Evolutionary conservation across 371 early-diverging fungal genomes (phyloP).

Genomic region (Capillidium rhysosporum): DNA sequence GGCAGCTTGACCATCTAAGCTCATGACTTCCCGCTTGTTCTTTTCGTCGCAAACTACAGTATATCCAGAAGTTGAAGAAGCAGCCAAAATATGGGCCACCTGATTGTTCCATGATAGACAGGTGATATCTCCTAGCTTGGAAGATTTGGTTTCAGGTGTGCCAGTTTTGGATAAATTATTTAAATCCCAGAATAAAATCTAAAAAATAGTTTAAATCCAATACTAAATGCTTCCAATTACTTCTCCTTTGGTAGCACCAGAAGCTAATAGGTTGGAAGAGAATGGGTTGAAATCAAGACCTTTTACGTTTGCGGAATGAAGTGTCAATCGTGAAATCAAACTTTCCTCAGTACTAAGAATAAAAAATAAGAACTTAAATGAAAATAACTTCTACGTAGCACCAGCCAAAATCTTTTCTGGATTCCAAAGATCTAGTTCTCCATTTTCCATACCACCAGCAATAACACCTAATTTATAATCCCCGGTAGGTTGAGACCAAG

Average conservation of each 20-base stretch:
- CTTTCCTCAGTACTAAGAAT: slow-evolving; percentile 19
- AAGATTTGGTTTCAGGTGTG: slow-evolving; percentile 65
- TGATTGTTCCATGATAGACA: slow-evolving; percentile 84
- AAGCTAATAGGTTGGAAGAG: slow-evolving; percentile 68
- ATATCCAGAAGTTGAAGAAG: slow-evolving; percentile 72
- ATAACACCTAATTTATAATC: slow-evolving; percentile 55
- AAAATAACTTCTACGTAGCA: slow-evolving; percentile 6
- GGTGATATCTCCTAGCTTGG: slow-evolving; percentile 72
- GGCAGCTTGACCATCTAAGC: slow-evolving; percentile 39
- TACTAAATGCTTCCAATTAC: slow-evolving; percentile 16
- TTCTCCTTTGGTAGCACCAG: slow-evolving; percentile 82
- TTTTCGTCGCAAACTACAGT: slow-evolving; percentile 92
- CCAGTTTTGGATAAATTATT: slow-evolving; percentile 66
- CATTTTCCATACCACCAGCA: slow-evolving; percentile 91
- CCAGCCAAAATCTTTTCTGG: slow-evolving; percentile 46
- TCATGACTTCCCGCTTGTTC: slow-evolving; percentile 65
- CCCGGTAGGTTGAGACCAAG: slow-evolving; percentile 45
- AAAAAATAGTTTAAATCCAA: neutral
- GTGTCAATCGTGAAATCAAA: slow-evolving; percentile 38
- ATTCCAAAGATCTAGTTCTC: slow-evolving; percentile 77
- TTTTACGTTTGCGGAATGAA: slow-evolving; percentile 74
- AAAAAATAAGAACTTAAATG: neutral
- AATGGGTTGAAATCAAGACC: slow-evolving; percentile 85
- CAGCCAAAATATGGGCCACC: slow-evolving; percentile 83
- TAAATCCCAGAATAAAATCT: slow-evolving; percentile 90